Evolutionary conservation across 495 filamentous ascomycete genomes (phyloP), one percentile per base, ranked within the genome.

Genomic region (Hypoxylon rickii): DNA sequence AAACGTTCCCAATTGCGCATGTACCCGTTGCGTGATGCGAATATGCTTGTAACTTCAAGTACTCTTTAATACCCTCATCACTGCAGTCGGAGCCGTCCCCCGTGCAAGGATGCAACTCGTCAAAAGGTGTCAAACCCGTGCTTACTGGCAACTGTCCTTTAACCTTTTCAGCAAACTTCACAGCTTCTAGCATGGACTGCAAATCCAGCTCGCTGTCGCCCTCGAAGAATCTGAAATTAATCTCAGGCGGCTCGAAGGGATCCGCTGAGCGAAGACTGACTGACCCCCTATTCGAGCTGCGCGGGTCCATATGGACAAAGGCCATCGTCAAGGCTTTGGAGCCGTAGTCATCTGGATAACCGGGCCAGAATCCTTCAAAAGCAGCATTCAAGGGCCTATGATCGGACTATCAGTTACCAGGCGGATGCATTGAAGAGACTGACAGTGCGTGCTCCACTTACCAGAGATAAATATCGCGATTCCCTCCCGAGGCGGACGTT

Each of bases 21-120:
- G 81, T 83, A 2, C 80, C 76, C 2, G 69, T 71, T 1, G 77
- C 72, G 57, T 85, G 79, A 50, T 81, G 83, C 26, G 71, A 77
- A 45, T 69, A 80, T 5, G 66, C 66, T 47, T 74, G 67, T 21
- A 69, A 44, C 57, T 68, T 72, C 46, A 79, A 51, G 47, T 63
- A 69, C 49, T 69, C 68, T 41, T 44, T 69, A 51, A 76, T 65
- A 26, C 55, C 54, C 11, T 66, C 60, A 21, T 70, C 70, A 11
- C 64, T 65, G 50, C 68, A 71, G 31, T 53, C 49, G 34, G 37
- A 13, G 29, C 51, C 51, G 22, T 51, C 58, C 16, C 55, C 44
- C 40, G 43, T 51, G 50, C 68, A 71, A 3, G 70, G 70, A 32
- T 67, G 66, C 38, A 51, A 39, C 53, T 73, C 70, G 22, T 65